These are phyloP conservation scores for Pseudocercospora fijiensis DNA, from an alignment of 2,329 filamentous ascomycete species.

Conservation along the genomic window DNA sequence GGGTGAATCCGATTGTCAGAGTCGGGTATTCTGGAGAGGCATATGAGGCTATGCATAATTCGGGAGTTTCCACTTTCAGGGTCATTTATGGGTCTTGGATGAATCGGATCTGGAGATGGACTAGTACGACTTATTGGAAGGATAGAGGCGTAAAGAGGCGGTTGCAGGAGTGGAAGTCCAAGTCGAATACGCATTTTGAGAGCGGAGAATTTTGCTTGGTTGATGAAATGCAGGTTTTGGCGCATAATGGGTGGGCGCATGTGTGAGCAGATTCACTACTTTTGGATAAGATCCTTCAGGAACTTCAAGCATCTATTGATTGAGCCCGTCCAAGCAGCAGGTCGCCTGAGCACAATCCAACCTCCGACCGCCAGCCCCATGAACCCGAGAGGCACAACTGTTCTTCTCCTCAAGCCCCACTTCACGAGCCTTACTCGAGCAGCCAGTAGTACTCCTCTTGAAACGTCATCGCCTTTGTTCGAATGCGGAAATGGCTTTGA, in stretches of 20 bases:
- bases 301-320: not conserved
- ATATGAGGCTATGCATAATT: slow-evolving; percentile 51
- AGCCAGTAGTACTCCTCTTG: slow-evolving; percentile 5
- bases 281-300: not conserved
- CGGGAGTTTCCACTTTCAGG: slow-evolving; percentile 37
- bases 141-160: slow-evolving; percentile 29
- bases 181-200: slow-evolving; percentile 34
- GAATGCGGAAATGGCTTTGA: slow-evolving; percentile 27
- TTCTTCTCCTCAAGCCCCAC: not conserved
- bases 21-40: slow-evolving; percentile 62
- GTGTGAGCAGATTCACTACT: slow-evolving; percentile 21
- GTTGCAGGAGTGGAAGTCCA: slow-evolving; percentile 21
- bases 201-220: slow-evolving; percentile 33
- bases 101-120: slow-evolving; percentile 55
- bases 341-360: not conserved
- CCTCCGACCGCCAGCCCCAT: not conserved
- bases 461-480: slow-evolving; percentile 10
- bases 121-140: slow-evolving; percentile 38
- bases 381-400: not conserved
- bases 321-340: not conserved
- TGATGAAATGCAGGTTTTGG: slow-evolving; percentile 35
- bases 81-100: slow-evolving; percentile 59
- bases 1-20: slow-evolving; percentile 66
- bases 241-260: slow-evolving; percentile 34
- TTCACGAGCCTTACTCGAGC: slow-evolving; percentile 1